Evolutionary conservation across 768 basidiomycete genomes (phyloP), one percentile per base, ranked within the genome.

Genomic region (Dioszegia hungarica): DNA sequence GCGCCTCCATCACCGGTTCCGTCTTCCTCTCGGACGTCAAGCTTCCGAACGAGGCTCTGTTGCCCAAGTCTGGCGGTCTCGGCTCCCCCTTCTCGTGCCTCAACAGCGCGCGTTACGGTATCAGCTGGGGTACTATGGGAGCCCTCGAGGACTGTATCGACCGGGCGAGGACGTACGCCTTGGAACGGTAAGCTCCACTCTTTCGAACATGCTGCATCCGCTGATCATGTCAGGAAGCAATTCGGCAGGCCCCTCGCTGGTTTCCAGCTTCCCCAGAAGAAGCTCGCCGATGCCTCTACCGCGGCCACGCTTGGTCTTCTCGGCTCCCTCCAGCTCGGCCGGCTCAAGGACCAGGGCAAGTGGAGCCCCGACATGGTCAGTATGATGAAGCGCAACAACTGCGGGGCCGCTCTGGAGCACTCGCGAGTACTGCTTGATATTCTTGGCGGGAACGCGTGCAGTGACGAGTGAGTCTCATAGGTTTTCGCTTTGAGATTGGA

Each of bases 251-350:
- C 92, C 0, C 80, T 97, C 2, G 93, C 90, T 1, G 87, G 88
- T 5, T 98, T 94, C 84, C 94, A 98, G 76, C 85, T 98, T n/a
- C 82, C 97, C 17, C 93, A 97, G 75, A 94, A 94, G 83, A 98
- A 98, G 77, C 82, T 98, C 15, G 91, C 87, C 2, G 92, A 97
- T 63, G 92, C 94, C 12, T 87, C 91, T 62, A 89, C 86, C 1
- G 90, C 95, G 68, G 83, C 85, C 9, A 83, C 86, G 1, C 79
- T 93, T 12, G 90, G 92, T 5, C 78, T 77, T 9, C 59, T 76
- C 1, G 74, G 72, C 9, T 74, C 71, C 1, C 60, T 79, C 5
- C 78, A 79, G 57, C 71, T 79, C 22, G 93, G 93, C 1, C 81
- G 91, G 28, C 79, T 97, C 61, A 95, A 95, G 79, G 93, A 97